Conservation (phyloP, 1,139 yeast species). For the Hemisphaericaspora xylofermentans region DNA sequence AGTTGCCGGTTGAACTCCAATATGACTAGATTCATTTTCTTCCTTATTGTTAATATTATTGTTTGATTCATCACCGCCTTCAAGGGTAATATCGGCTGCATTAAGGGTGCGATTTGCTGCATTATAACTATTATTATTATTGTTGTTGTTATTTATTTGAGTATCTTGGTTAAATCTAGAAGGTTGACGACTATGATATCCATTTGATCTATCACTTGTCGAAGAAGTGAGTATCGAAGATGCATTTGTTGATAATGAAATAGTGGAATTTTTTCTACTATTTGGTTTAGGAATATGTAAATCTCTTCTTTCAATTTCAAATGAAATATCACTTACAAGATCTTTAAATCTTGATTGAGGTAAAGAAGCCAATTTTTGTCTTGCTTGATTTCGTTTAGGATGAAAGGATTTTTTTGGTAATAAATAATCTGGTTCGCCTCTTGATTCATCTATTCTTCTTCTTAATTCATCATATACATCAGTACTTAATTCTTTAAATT, state of each 20-base stretch:
- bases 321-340: conserved; percentile 83
- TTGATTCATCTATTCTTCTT: conserved; percentile 60
- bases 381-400: conserved; percentile 92
- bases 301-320: conserved; percentile 80
- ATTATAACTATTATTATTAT: background rate
- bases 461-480: conserved; percentile 90
- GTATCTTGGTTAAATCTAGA: conserved; percentile 4
- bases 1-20: conserved; percentile 56
- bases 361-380: conserved; percentile 84
- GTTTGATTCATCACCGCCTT: background rate
- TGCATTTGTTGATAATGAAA: background rate
- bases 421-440: conserved; percentile 61
- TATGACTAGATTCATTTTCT: conserved; percentile 8
- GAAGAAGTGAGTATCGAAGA: background rate
- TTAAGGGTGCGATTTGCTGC: background rate
- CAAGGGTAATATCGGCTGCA: background rate
- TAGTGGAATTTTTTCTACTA: conserved; percentile 1
- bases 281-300: conserved; percentile 32
- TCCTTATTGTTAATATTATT: too few species aligned
- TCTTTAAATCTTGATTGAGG: conserved; percentile 85
- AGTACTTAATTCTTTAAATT: conserved; percentile 83
- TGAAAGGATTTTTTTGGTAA: conserved; percentile 77
- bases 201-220: conserved; percentile 7
- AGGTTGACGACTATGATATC: conserved; percentile 11
- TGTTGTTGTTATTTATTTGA: background rate